Evolutionary conservation across 2,329 filamentous ascomycete species (phyloP).

Genomic region (Cordyceps farinosa): DNA sequence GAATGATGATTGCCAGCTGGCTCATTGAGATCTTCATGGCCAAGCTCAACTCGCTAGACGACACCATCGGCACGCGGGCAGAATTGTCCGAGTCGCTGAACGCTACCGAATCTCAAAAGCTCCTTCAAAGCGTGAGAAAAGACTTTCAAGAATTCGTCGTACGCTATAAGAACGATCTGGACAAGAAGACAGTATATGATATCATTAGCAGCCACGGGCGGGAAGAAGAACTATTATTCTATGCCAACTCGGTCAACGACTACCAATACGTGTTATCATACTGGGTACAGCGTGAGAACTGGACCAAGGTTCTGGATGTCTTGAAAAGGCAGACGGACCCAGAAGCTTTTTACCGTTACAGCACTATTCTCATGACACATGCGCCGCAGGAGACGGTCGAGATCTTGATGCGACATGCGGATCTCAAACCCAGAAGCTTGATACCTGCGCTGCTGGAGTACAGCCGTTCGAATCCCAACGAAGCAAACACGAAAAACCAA

Average conservation of each 20-base stretch:
- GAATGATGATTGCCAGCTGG: constrained; percentile 94
- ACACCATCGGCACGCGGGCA: constrained; percentile 85
- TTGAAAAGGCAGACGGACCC: constrained; percentile 90
- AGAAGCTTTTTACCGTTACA: constrained; percentile 94
- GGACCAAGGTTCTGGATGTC: constrained; percentile 80
- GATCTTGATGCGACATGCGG: constrained; percentile 86
- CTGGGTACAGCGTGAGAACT: constrained; percentile 94
- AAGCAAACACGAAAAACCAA: constrained; percentile 72
- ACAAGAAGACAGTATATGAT: constrained; percentile 89
- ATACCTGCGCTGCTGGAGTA: constrained; percentile 94
- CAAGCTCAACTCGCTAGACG: constrained; percentile 90
- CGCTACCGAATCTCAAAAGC: constrained; percentile 65
- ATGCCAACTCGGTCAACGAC: constrained; percentile 83
- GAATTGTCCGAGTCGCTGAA: constrained; percentile 72
- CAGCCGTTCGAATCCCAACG: constrained; percentile 69
- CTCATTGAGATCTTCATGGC: constrained; percentile 96
- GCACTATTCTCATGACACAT: constrained; percentile 93
- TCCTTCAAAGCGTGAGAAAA: constrained; percentile 65
- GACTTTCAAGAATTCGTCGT: constrained; percentile 88
- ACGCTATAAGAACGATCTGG: constrained; percentile 81
- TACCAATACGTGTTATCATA: constrained; percentile 94
- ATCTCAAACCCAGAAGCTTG: constrained; percentile 78
- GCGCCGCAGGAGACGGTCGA: constrained; percentile 84
- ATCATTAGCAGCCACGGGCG: constrained; percentile 93
- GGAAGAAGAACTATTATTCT: constrained; percentile 88